Percentiles rank a stretch among this genome's conserved stretches.
Conservation (phyloP, 345 rosid genomes). For the Carallia pectinifolia region DNA sequence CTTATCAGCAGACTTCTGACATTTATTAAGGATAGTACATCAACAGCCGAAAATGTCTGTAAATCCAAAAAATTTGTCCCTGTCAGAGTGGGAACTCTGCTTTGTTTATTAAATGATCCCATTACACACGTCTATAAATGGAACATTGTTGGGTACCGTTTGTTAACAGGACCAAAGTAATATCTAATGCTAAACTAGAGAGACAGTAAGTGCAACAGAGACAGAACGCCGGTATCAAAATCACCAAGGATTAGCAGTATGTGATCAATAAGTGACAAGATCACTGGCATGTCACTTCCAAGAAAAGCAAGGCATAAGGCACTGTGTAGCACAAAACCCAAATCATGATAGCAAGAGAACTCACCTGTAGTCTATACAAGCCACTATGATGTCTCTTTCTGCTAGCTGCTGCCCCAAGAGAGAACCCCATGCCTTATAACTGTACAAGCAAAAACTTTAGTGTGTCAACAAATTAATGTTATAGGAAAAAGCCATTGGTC, state of each 20-base stretch:
- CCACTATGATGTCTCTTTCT: constrained; percentile 88
- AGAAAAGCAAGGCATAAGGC: no score
- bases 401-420: constrained; percentile 91
- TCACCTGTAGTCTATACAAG: constrained; percentile 98
- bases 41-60: neutral
- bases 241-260: no score
- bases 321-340: no score
- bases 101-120: no score
- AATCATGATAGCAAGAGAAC: neutral
- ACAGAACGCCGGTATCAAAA: no score
- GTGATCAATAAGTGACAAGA: no score
- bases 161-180: no score
- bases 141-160: no score
- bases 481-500: neutral
- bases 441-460: constrained; percentile 41
- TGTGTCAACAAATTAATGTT: constrained; percentile 2
- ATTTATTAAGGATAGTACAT: neutral
- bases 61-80: neutral
- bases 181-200: no score
- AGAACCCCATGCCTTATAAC: constrained; percentile 98
- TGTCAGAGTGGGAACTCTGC: neutral
- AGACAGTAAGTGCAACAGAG: no score
- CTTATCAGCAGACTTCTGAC: neutral
- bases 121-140: no score
- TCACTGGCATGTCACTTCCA: no score